Evolutionary conservation across 768 basidiomycete genomes (phyloP), one percentile per base, ranked within the genome.

Genomic region (Lactifluus pinguis): DNA sequence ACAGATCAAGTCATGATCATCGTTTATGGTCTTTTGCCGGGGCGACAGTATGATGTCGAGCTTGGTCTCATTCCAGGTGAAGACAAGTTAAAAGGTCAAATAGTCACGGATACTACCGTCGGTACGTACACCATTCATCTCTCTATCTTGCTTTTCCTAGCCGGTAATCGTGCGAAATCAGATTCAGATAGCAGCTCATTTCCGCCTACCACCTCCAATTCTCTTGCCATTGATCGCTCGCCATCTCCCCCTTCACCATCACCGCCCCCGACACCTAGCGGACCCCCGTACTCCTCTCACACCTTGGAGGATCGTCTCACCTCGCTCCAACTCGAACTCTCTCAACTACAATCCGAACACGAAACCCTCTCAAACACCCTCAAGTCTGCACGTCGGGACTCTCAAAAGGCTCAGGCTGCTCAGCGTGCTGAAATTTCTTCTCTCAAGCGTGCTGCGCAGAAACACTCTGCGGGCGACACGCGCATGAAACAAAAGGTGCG

Each of bases 1-100:
- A 79, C 80, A 0, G 92, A 95, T 65, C 89, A 95, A 68, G 94
- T 92, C 0, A 83, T 95, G 58, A 91, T 97, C 55, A 89, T 95
- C 60, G 82, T 98, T 30, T 94, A 92, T 61, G 92, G 91, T 1
- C 77, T 98, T 49, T 81, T 89, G 76, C 93, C 92, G 4, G 89
- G 89, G 2, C 80, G 89, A 58, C 89, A 91, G 69, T 97, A 97
- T 67, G 92, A 97, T 68, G 85, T 97, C 54, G 89, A 93, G 68
- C 76, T 97, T 11, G 85, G 80, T 2, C 79, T 95, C 30, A 83
- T 86, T 5, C 83, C 83, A 9, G 79, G 78, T 6, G 85, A 83
- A 29, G 76, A 81, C 25, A 62, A 67, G n/a, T 75, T 87, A 25
- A 76, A 81, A 42, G 79, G 78, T 56, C 84, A 86, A 67, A 83